A percentile compares a stretch with the other conserved stretches of the same genome.
Conservation (phyloP, 2,329 filamentous ascomycete genomes). For the Microdochium bolleyi region DNA sequence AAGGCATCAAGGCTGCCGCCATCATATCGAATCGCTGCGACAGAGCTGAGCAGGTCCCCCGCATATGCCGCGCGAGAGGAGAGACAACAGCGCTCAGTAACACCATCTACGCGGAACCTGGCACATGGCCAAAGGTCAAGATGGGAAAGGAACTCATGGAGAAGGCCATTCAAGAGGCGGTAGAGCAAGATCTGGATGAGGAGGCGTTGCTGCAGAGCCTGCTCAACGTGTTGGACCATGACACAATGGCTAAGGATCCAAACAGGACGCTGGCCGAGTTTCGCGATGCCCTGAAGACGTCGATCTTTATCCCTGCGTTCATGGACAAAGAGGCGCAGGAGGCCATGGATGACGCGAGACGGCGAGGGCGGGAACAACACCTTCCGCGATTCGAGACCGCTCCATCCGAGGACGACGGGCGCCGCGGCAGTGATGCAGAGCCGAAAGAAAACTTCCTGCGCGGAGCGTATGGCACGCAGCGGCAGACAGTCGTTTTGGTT, state of each 20-base stretch:
- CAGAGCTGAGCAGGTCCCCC: conserved; percentile 44
- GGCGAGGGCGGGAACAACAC: conserved; percentile 26
- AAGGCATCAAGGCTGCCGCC: conserved; percentile 6
- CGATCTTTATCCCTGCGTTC: conserved; percentile 54
- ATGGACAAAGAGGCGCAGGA: conserved; percentile 37
- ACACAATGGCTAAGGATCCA: conserved; percentile 42
- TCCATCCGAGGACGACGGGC: conserved; percentile 23
- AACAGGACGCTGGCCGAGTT: conserved; percentile 43
- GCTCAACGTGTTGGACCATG: conserved; percentile 46
- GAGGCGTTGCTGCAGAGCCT: conserved; percentile 41
- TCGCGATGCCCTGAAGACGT: conserved; percentile 45
- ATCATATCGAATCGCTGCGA: conserved; percentile 56
- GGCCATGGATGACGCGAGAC: conserved; percentile 34
- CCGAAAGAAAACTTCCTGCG: conserved; percentile 39
- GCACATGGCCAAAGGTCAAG: conserved; percentile 54
- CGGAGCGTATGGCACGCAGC: conserved; percentile 57
- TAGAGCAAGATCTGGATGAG: conserved; percentile 28
- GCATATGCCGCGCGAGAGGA: conserved; percentile 43
- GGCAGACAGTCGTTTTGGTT: conserved; percentile 54
- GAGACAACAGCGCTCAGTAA: conserved; percentile 56
- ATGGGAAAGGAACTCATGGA: conserved; percentile 39
- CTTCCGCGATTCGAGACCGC: conserved; percentile 20
- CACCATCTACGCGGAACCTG: conserved; percentile 43
- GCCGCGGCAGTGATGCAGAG: conserved; percentile 23
- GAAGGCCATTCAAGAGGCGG: conserved; percentile 31